A percentile compares a stretch with the other conserved stretches of the same genome.
phyloP scores from a whole-genome alignment of 768 basidiomycete genomes.

The Mycena chlorophos region DNA sequence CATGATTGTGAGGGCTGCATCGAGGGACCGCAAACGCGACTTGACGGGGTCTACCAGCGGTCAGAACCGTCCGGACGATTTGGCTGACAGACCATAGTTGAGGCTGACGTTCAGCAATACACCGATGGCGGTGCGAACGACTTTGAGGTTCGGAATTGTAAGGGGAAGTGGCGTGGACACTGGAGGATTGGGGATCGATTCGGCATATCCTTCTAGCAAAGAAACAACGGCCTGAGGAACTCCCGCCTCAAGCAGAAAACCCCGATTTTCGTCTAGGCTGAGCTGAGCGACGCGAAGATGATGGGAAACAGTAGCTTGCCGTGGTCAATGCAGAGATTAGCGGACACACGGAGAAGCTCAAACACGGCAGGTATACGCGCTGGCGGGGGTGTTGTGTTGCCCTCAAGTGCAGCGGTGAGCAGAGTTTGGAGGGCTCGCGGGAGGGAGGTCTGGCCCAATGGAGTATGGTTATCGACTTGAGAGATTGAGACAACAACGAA shows the following conservation, averaged over 20 bases:
- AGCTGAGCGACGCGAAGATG: conserved; percentile 3
- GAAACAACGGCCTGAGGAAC: conserved; percentile 68
- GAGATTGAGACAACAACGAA: conserved; percentile 18
- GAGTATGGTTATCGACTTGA: conserved; percentile 69
- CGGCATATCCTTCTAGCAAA: conserved; percentile 69
- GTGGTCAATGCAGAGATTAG: conserved; percentile 85
- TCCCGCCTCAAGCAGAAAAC: conserved; percentile 65
- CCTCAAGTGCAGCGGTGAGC: conserved; percentile 54
- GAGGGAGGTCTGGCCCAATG: conserved; percentile 63
- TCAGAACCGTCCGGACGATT: conserved; percentile 9
- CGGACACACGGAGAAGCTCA: conserved; percentile 75
- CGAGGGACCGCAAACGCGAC: conserved; percentile 63
- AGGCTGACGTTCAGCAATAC: conserved; percentile 77
- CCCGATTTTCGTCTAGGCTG: conserved; percentile 70
- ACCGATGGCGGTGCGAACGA: conserved; percentile 77
- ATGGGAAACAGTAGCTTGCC: conserved; percentile 41
- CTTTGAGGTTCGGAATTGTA: conserved; percentile 62
- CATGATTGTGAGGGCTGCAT: conserved; percentile 67
- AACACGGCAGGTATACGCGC: conserved; percentile 52
- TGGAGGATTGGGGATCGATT: conserved; percentile 40
- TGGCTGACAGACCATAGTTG: conserved; percentile 75
- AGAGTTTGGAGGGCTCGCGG: conserved; percentile 67
- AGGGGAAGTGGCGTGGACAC: conserved; percentile 47
- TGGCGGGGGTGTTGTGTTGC: conserved; percentile 44
- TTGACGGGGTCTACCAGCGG: conserved; percentile 63